Evolutionary conservation across 2,329 filamentous ascomycete genomes (phyloP).

Genomic region (Fusarium dlaminii): DNA sequence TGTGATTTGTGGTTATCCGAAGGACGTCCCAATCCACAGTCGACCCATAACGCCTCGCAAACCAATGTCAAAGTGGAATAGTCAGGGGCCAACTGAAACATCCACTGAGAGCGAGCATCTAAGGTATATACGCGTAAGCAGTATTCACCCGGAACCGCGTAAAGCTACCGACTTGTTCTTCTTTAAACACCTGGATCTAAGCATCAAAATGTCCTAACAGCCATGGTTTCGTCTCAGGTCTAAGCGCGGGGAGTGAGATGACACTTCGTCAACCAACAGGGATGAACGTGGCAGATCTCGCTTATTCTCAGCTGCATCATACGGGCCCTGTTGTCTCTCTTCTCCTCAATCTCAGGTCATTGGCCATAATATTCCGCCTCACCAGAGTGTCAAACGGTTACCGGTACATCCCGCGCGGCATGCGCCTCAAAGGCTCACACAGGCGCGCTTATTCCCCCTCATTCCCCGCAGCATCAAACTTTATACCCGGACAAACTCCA

Average conservation of each 20-base stretch:
- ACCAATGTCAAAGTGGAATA: constrained; percentile 6
- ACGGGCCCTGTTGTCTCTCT: not conserved
- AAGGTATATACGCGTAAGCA: not conserved
- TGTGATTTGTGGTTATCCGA: not conserved
- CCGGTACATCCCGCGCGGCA: constrained; percentile 16
- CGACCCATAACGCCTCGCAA: not conserved
- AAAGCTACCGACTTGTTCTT: not conserved
- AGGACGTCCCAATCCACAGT: not conserved
- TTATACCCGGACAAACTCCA: constrained; percentile 20
- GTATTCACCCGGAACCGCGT: not conserved
- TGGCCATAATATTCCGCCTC: constrained; percentile 8
- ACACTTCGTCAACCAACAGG: constrained; percentile 1
- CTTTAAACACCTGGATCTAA: not conserved
- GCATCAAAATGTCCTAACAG: not conserved
- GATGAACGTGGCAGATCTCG: constrained; percentile 16
- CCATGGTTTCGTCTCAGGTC: constrained; percentile 15
- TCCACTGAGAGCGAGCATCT: not conserved
- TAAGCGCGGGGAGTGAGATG: constrained; percentile 4
- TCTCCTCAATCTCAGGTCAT: constrained; percentile 1
- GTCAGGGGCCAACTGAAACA: not conserved
- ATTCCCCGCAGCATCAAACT: constrained; percentile 23
- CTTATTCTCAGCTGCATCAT: not conserved
- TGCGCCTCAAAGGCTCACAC: not conserved
- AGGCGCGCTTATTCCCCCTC: constrained; percentile 22
- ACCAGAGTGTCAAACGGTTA: not conserved